Percentiles rank a stretch among this genome's conserved stretches.
Conservation (phyloP, 1,284 basidiomycete species). For the Lentinus polychrous region DNA sequence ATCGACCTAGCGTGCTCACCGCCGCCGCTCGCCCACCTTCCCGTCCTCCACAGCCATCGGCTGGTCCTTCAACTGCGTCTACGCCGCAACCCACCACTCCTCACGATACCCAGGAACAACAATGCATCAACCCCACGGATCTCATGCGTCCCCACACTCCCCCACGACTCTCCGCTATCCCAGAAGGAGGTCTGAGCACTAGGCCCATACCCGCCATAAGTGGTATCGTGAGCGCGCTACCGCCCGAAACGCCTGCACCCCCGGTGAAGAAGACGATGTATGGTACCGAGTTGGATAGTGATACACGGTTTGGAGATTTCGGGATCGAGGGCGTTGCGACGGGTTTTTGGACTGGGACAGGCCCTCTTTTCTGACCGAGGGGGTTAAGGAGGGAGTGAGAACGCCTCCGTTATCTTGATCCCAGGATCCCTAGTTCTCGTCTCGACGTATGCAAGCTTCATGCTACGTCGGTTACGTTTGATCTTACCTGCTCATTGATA, state of each 20-base stretch:
- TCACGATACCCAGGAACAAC: constrained; percentile 8
- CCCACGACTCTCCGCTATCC: constrained; percentile 14
- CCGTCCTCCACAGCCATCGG: not conserved
- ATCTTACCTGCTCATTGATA: too few relatives aligned
- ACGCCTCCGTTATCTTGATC: constrained; percentile 12
- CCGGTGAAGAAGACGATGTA: constrained; percentile 66
- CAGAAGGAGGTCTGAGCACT: constrained; percentile 8
- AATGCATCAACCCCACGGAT: constrained; percentile 14
- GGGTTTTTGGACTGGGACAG: constrained; percentile 47
- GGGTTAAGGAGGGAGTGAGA: constrained; percentile 9
- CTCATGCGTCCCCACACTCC: constrained; percentile 13
- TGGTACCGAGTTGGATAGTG: constrained; percentile 67
- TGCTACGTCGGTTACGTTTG: too few relatives aligned
- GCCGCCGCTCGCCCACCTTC: constrained; percentile 9
- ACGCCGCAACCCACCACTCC: not conserved
- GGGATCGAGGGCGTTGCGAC: constrained; percentile 67
- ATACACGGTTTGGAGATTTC: constrained; percentile 76
- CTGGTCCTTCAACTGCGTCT: not conserved
- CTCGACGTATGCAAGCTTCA: too few relatives aligned
- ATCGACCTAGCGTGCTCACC: constrained; percentile 1
- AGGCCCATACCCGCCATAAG: too few relatives aligned
- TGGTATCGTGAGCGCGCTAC: constrained; percentile 8
- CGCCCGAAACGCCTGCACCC: constrained; percentile 26
- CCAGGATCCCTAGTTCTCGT: too few relatives aligned
- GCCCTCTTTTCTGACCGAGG: constrained; percentile 21